Evolutionary conservation across 345 rosid species (phyloP).

Genomic region (Euclidium syriacum): DNA sequence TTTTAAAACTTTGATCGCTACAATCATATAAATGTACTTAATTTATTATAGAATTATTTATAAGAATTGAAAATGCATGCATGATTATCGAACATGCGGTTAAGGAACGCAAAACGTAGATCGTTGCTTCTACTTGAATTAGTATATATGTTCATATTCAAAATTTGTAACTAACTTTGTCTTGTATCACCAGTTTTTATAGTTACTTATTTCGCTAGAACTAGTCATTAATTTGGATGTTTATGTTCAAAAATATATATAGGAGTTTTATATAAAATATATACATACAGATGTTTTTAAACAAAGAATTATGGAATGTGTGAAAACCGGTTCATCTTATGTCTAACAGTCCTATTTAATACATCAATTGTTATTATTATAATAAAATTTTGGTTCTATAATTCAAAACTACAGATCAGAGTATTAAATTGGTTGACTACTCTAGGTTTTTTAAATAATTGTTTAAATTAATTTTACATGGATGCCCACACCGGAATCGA

Average conservation of each 20-base stretch:
- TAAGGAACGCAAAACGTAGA: slow-evolving; percentile 12
- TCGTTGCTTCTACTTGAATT: slow-evolving; percentile 17
- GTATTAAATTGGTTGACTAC: no score
- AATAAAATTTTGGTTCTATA: not conserved
- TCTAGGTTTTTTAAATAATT: no score
- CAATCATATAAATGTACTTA: not conserved
- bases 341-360: not conserved
- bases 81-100: slow-evolving; percentile 13
- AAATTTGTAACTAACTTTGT: not conserved
- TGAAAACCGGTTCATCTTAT: not conserved
- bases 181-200: not conserved
- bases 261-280: not conserved
- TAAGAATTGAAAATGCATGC: slow-evolving; percentile 8
- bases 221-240: slow-evolving; percentile 3
- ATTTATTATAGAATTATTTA: not conserved
- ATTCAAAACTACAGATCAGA: no score
- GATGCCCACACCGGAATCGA: not conserved
- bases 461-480: not conserved
- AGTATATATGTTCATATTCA: slow-evolving; percentile 1
- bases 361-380: not conserved
- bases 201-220: not conserved
- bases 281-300: not conserved
- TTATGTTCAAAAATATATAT: slow-evolving; percentile 5
- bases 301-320: not conserved
- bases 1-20: not conserved